A percentile compares a stretch with the other conserved stretches of the same genome.
Conservation (phyloP, 1,284 basidiomycete genomes). For the Apiotrichum brassicae region DNA sequence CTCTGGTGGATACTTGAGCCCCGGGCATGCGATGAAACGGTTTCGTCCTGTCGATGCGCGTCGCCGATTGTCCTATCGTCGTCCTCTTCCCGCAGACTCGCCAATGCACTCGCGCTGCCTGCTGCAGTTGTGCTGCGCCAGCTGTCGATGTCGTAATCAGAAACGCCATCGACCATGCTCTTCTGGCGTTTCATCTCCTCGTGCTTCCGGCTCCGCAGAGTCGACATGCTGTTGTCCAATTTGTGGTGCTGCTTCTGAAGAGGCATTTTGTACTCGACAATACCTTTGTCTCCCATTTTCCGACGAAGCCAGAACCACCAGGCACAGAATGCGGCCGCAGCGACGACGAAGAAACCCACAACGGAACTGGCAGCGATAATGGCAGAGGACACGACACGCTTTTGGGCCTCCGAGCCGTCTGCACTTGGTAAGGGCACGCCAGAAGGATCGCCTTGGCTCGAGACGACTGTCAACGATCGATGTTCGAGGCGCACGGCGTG, state of each 20-base stretch:
- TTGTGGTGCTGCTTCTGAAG: not conserved
- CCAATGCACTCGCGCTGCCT: constrained; percentile 24
- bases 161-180: constrained; percentile 44
- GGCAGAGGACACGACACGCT: constrained; percentile 29
- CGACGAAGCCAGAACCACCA: constrained; percentile 46
- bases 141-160: constrained; percentile 39
- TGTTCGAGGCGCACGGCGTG: constrained; percentile 40
- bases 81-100: constrained; percentile 25
- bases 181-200: constrained; percentile 37
- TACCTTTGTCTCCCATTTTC: constrained; percentile 36
- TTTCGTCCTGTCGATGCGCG: not conserved
- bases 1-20: constrained; percentile 11
- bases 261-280: constrained; percentile 25
- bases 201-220: constrained; percentile 36
- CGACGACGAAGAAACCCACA: constrained; percentile 39
- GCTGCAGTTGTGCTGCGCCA: constrained; percentile 33
- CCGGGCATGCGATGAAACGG: constrained; percentile 10
- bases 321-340: constrained; percentile 36
- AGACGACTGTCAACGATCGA: constrained; percentile 32
- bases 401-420: constrained; percentile 9
- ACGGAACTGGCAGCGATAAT: constrained; percentile 38
- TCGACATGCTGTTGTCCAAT: constrained; percentile 22
- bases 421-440: constrained; percentile 1
- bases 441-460: constrained; percentile 10
- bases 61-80: constrained; percentile 4